Percentiles rank a stretch among this genome's conserved stretches.
Evolutionary conservation across 495 filamentous ascomycete species (phyloP).

Genomic region (Chaetomium tenue): DNA sequence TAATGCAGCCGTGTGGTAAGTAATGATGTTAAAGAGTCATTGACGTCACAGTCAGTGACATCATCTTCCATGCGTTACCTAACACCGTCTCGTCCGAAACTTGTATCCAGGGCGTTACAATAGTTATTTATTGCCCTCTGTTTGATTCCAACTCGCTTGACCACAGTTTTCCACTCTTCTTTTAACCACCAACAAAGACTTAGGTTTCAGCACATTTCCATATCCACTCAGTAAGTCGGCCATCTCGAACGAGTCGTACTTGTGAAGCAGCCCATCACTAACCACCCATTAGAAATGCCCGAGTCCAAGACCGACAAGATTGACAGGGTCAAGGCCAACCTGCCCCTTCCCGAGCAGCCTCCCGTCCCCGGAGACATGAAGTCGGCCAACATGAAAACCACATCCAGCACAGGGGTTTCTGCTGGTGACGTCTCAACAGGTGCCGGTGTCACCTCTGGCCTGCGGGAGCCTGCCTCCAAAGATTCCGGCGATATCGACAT

Average conservation of each 20-base stretch:
- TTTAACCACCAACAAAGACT: background rate
- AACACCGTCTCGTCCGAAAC: background rate
- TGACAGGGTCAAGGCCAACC: slow-evolving; percentile 63
- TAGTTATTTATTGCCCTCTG: background rate
- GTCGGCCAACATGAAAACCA: slow-evolving; percentile 64
- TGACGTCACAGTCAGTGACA: slow-evolving; percentile 6
- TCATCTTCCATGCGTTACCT: background rate
- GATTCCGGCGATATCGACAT: slow-evolving; percentile 48
- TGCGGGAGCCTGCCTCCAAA: slow-evolving; percentile 63
- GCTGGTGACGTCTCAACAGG: slow-evolving; percentile 52
- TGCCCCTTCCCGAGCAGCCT: slow-evolving; percentile 76
- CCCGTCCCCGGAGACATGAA: slow-evolving; percentile 71
- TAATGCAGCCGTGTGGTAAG: no score
- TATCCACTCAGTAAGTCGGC: background rate
- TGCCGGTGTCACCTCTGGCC: slow-evolving; percentile 49
- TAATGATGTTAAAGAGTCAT: background rate
- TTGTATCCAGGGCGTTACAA: background rate
- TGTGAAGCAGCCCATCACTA: background rate
- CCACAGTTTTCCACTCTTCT: no score
- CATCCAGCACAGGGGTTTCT: slow-evolving; percentile 58
- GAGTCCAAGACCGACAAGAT: slow-evolving; percentile 62
- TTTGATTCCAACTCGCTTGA: background rate
- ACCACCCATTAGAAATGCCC: slow-evolving; percentile 30
- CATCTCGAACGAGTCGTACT: background rate
- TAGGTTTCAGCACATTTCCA: background rate